Percentiles rank a stretch among this genome's conserved stretches.
Evolutionary conservation across 169 alveolate genomes (phyloP).

Genomic region (Fabrea salina): DNA sequence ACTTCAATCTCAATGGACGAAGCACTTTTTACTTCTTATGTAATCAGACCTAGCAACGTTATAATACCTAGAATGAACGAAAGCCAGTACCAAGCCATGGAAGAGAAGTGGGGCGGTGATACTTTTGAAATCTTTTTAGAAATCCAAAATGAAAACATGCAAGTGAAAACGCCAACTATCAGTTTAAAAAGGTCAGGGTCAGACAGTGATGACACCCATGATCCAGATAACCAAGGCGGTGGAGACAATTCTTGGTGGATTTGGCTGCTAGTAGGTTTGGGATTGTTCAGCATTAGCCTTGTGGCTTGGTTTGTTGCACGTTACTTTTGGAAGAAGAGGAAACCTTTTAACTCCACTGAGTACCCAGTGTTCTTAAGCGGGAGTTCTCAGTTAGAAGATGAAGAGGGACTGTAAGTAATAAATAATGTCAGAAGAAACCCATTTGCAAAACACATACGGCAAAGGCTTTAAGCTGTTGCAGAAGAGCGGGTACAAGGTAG

Average conservation of each 20-base stretch:
- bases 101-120: background rate
- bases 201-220: background rate
- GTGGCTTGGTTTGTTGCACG: background rate
- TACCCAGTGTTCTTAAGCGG: background rate
- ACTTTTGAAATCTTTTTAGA: background rate
- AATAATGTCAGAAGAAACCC: too few species aligned
- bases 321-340: background rate
- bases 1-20: background rate
- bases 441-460: too few species aligned
- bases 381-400: background rate
- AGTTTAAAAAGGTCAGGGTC: background rate
- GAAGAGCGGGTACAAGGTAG: constrained; percentile 13
- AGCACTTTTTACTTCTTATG: background rate
- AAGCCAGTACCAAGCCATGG: background rate
- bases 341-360: background rate
- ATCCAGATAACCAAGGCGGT: background rate
- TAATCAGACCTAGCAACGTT: background rate
- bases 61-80: background rate
- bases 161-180: background rate
- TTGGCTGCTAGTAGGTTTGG: background rate
- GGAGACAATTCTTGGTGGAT: background rate
- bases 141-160: background rate
- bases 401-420: too few species aligned
- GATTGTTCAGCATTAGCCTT: background rate
- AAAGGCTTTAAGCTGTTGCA: background rate